Percentiles rank a stretch among this genome's conserved stretches.
Evolutionary conservation across 2,329 filamentous ascomycete species (phyloP).

Genomic region (Endothia cerciana): DNA sequence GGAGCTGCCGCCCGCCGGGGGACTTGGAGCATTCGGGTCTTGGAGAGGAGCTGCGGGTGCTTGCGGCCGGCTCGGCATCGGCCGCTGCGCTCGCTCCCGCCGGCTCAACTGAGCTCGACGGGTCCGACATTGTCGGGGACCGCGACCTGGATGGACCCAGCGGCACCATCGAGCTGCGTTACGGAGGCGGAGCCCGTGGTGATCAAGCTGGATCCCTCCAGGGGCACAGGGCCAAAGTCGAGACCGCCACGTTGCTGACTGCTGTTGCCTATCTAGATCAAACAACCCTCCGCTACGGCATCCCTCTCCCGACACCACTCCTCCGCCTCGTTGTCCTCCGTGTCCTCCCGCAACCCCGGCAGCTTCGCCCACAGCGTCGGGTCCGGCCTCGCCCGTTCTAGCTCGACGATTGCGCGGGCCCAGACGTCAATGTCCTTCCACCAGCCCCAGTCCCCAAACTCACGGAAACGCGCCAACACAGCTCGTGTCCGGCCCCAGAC

Average conservation of each 20-base stretch:
- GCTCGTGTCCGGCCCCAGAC: conserved; percentile 46
- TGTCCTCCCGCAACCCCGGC: conserved; percentile 43
- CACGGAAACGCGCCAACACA: conserved; percentile 45
- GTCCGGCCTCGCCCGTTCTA: conserved; percentile 51
- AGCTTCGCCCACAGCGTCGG: conserved; percentile 63
- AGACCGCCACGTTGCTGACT: conserved; percentile 8
- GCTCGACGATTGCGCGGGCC: conserved; percentile 48
- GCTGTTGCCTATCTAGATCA: conserved; percentile 38
- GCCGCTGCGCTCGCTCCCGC: background rate
- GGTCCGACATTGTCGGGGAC: background rate
- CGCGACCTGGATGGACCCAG: conserved; percentile 11
- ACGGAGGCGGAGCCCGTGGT: conserved; percentile 16
- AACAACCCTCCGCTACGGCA: conserved; percentile 38
- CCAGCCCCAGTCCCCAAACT: conserved; percentile 53
- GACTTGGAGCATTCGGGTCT: background rate
- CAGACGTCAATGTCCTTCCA: conserved; percentile 54
- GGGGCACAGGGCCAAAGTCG: background rate
- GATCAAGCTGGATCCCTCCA: background rate
- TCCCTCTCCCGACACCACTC: conserved; percentile 45
- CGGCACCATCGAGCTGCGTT: conserved; percentile 12
- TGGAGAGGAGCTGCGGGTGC: background rate
- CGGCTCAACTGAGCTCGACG: background rate
- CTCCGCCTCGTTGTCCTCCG: conserved; percentile 45
- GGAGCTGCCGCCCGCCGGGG: background rate
- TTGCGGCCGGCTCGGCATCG: background rate